A percentile compares a stretch with the other conserved stretches of the same genome.
phyloP scores from a whole-genome alignment of 2,329 filamentous ascomycete genomes.

The Thelonectria olida region DNA sequence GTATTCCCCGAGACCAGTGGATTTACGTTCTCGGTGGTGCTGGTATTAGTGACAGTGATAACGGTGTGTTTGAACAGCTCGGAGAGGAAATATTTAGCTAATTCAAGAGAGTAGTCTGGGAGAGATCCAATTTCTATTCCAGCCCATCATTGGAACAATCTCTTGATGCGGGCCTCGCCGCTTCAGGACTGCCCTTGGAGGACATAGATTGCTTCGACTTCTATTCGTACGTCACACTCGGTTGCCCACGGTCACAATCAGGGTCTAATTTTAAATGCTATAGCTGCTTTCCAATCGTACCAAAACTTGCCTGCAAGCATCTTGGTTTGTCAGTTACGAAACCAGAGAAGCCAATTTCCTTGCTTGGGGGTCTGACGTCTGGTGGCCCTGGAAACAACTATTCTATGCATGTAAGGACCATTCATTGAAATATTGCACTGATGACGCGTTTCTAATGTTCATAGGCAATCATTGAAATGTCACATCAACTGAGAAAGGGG shows the following conservation, averaged over 20 bases:
- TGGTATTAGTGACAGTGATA: constrained; percentile 64
- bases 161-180: constrained; percentile 61
- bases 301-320: constrained; percentile 71
- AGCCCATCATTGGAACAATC: constrained; percentile 67
- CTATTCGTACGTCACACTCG: constrained; percentile 59
- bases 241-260: accelerated
- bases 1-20: constrained; percentile 65
- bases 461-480: constrained; percentile 61
- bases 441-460: constrained; percentile 40
- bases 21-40: constrained; percentile 72
- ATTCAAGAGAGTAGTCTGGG: constrained; percentile 60
- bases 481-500: constrained; percentile 58
- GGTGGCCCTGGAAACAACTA: constrained; percentile 78
- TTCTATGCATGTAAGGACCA: constrained; percentile 66
- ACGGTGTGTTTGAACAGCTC: constrained; percentile 50
- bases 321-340: constrained; percentile 60
- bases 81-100: accelerated
- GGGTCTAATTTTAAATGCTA: accelerated
- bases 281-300: constrained; percentile 76
- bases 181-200: constrained; percentile 55
- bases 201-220: constrained; percentile 71
- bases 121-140: constrained; percentile 65
- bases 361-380: constrained; percentile 72
- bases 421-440: accelerated
- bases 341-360: constrained; percentile 61